A percentile compares a stretch with the other conserved stretches of the same genome.
Evolutionary conservation across 441 rosid species (phyloP).

Genomic region (Populus hybrid): DNA sequence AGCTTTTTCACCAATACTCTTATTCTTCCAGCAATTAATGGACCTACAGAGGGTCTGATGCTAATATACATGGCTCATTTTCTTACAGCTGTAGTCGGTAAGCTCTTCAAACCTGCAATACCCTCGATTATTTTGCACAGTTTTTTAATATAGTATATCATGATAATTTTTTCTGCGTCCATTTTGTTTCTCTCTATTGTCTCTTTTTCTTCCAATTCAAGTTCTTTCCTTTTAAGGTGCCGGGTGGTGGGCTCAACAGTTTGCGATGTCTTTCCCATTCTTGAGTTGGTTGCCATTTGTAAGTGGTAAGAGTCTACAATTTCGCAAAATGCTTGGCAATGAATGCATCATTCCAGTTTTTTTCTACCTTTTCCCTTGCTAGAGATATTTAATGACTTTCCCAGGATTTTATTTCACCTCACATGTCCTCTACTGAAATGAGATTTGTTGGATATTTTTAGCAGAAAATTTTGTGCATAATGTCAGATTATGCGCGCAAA

Average conservation of each 20-base stretch:
- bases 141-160: background rate
- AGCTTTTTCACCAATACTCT: constrained; percentile 94
- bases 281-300: constrained; percentile 80
- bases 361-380: background rate
- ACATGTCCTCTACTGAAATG: background rate
- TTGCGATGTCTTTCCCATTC: constrained; percentile 61
- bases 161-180: background rate
- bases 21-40: constrained; percentile 88
- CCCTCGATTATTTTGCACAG: background rate
- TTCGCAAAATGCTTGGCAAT: background rate
- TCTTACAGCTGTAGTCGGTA: constrained; percentile 82
- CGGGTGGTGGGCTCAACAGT: constrained; percentile 82
- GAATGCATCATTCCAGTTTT: background rate
- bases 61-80: constrained; percentile 72
- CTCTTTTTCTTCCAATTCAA: background rate
- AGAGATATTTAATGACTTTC: background rate
- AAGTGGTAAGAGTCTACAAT: constrained; percentile 44
- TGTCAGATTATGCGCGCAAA: background rate
- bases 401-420: background rate
- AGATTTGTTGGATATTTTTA: background rate
- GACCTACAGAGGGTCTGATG: constrained; percentile 97
- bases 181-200: background rate
- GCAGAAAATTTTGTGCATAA: background rate
- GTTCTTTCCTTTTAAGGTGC: constrained; percentile 52
- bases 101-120: constrained; percentile 22